phyloP scores from a whole-genome alignment of 2,329 filamentous ascomycete genomes.

The Hymenoscyphus scutula region DNA sequence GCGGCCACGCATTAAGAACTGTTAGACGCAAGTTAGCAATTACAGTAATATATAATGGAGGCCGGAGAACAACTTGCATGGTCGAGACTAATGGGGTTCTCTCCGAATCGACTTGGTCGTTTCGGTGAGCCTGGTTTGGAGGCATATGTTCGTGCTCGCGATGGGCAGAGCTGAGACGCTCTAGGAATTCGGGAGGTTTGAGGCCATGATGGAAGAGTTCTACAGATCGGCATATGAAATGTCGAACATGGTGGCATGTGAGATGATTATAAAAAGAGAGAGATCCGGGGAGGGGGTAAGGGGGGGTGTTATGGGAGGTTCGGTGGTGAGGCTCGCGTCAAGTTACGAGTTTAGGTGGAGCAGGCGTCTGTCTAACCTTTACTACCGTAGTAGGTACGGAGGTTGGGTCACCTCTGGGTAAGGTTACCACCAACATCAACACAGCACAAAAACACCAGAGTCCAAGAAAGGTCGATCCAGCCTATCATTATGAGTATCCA shows the following conservation, averaged over 20 bases:
- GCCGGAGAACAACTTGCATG: constrained; percentile 45
- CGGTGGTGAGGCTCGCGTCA: too few species aligned
- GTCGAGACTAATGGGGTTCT: constrained; percentile 51
- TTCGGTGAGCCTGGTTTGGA: background rate
- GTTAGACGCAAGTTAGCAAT: background rate
- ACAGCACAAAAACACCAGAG: too few species aligned
- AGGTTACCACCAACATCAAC: too few species aligned
- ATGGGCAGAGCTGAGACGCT: background rate
- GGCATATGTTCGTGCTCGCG: background rate
- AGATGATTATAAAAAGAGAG: background rate
- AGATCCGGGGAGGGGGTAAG: background rate
- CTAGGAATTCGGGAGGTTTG: background rate
- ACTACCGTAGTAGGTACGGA: too few species aligned
- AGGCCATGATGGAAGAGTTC: background rate
- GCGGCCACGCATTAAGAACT: constrained; percentile 59
- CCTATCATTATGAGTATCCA: background rate
- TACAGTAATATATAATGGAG: background rate
- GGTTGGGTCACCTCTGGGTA: too few species aligned
- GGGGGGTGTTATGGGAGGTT: background rate
- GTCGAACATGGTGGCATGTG: constrained; percentile 7
- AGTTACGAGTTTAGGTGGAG: too few species aligned
- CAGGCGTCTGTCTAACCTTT: too few species aligned
- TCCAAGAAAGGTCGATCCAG: background rate
- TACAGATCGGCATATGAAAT: constrained; percentile 6
- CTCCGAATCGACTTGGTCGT: constrained; percentile 9